These are phyloP conservation scores for Diaporthe vaccinii DNA, from an alignment of 2,329 filamentous ascomycete species.

Conservation along the genomic window DNA sequence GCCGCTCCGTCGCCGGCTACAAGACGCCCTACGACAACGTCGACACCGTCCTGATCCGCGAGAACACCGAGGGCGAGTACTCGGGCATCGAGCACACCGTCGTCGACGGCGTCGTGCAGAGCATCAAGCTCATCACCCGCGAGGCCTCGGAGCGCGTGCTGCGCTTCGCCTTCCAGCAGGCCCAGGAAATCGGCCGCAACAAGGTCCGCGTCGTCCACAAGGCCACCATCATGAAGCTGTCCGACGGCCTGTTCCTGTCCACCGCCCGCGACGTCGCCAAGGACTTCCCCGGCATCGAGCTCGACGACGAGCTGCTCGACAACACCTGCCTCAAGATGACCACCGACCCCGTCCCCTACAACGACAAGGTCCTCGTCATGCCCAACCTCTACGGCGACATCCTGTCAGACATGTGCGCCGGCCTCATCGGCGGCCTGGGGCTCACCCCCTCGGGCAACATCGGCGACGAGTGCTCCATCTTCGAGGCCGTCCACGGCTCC, in stretches of 20 bases:
- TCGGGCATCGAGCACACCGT: constrained; percentile 45
- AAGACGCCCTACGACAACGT: constrained; percentile 99
- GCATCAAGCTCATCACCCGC: constrained; percentile 98
- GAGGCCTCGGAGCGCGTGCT: constrained; percentile 96
- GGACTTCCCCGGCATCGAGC: constrained; percentile 96
- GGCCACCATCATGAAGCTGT: constrained; percentile 99
- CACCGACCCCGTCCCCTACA: constrained; percentile 95
- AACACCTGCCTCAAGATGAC: constrained; percentile 99
- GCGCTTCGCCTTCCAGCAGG: constrained; percentile 98
- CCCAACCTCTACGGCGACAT: constrained; percentile 99
- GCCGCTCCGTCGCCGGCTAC: constrained; percentile 96
- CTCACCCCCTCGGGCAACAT: constrained; percentile 99
- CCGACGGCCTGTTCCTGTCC: constrained; percentile 96
- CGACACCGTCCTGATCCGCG: constrained; percentile 96
- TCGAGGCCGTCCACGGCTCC: constrained; percentile 98
- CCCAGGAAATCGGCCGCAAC: constrained; percentile 90
- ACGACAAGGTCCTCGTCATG: constrained; percentile 98
- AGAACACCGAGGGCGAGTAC: constrained; percentile 68
- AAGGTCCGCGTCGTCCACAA: constrained; percentile 99
- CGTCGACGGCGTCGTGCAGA: constrained; percentile 90
- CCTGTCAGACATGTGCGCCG: constrained; percentile 99
- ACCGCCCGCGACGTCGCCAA: constrained; percentile 88
- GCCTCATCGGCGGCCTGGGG: constrained; percentile 96
- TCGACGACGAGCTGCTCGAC: constrained; percentile 97
- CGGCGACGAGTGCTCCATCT: constrained; percentile 98